phyloP scores from a whole-genome alignment of 2,329 filamentous ascomycete species.

The Allantophomopsis lycopodina region DNA sequence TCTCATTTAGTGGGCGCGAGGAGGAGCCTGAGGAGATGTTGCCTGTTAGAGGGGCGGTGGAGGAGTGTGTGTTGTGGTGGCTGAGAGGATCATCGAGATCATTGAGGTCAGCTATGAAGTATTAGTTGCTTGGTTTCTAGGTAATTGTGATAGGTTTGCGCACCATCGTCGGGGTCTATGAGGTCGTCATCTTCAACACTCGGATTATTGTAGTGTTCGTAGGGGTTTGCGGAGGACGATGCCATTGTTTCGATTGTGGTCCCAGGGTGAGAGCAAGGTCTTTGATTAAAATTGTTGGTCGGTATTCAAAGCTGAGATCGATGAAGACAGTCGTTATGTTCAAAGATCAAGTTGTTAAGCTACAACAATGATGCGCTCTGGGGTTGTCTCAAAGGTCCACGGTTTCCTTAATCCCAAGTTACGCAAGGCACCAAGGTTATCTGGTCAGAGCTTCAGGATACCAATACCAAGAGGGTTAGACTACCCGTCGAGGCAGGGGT shows the following conservation, averaged over 20 bases:
- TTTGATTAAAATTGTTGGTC: background rate
- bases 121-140: conserved; percentile 5
- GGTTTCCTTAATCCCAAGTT: conserved; percentile 9
- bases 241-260: conserved; percentile 11
- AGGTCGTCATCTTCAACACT: conserved; percentile 53
- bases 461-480: conserved; percentile 2
- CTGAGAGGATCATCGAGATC: conserved; percentile 83
- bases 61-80: conserved; percentile 39
- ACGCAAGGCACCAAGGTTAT: conserved; percentile 1
- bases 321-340: too few species aligned
- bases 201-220: conserved; percentile 47
- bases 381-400: conserved; percentile 7
- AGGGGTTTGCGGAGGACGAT: conserved; percentile 25
- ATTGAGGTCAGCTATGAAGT: conserved; percentile 60
- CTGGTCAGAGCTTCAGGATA: too few species aligned
- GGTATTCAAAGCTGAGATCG: background rate
- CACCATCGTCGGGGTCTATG: conserved; percentile 71
- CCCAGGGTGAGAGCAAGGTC: background rate
- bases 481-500: background rate
- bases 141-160: conserved; percentile 8
- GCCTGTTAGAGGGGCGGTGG: conserved; percentile 69
- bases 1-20: conserved; percentile 51
- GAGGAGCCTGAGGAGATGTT: conserved; percentile 50
- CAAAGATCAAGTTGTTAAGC: background rate
- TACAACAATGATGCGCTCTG: background rate